A percentile compares a stretch with the other conserved stretches of the same genome.
These are phyloP conservation scores for Saccharomyces mikatae DNA, from an alignment of 805 yeast genomes.

Conservation along the genomic window DNA sequence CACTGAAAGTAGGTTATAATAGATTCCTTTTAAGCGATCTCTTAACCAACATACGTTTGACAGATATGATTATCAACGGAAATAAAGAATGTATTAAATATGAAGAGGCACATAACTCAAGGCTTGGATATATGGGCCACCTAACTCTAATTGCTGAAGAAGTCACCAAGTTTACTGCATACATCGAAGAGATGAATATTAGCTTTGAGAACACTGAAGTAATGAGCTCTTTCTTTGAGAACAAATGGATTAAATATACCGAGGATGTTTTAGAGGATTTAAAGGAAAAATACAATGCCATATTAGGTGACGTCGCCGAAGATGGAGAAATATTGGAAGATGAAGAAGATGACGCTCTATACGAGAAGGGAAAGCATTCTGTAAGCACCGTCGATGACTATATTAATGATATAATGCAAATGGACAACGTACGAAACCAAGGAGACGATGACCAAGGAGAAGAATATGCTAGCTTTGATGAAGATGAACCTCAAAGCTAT, in stretches of 20 bases:
- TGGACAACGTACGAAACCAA: conserved; percentile 36
- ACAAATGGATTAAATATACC: conserved; percentile 72
- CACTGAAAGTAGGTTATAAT: conserved; percentile 64
- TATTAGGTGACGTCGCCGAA: conserved; percentile 64
- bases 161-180: conserved; percentile 72
- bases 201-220: conserved; percentile 22
- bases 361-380: neutral
- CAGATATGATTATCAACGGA: conserved; percentile 57
- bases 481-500: conserved; percentile 42
- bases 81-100: conserved; percentile 51
- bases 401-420: conserved; percentile 40
- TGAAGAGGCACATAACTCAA: conserved; percentile 52
- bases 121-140: conserved; percentile 97
- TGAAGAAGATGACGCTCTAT: conserved; percentile 31
- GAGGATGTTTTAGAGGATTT: conserved; percentile 77
- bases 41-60: conserved; percentile 50
- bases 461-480: conserved; percentile 37
- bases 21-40: conserved; percentile 54
- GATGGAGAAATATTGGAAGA: conserved; percentile 31
- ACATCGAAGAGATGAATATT: conserved; percentile 33
- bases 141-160: conserved; percentile 89
- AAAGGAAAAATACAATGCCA: conserved; percentile 88
- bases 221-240: conserved; percentile 20
- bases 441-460: conserved; percentile 24
- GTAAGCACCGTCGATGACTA: conserved; percentile 16